phyloP scores from a whole-genome alignment of 164 flowering plant species.

The Umbilicus rupestris region DNA sequence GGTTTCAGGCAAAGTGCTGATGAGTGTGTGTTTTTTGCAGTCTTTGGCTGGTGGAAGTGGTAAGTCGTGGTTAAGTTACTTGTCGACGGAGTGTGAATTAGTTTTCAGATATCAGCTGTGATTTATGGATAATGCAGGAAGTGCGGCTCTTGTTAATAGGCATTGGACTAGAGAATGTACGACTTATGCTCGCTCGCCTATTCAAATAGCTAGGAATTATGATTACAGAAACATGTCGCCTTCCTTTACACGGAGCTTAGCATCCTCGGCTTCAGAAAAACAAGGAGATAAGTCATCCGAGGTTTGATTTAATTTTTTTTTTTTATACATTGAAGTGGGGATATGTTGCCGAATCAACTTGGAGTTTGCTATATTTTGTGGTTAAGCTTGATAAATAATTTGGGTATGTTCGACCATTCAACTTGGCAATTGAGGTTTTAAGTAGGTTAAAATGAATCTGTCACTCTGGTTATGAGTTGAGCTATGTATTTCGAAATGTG shows the following conservation, averaged over 20 bases:
- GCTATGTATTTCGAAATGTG: no score
- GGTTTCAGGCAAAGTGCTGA: not conserved
- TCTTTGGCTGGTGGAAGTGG: not conserved
- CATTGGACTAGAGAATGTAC: conserved; percentile 12
- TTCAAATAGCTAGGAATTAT: conserved; percentile 8
- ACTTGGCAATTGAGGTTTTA: not conserved
- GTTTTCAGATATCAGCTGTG: not conserved
- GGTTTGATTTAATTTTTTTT: conserved; percentile 30
- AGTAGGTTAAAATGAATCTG: not conserved
- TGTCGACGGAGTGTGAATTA: not conserved
- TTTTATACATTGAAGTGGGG: not conserved
- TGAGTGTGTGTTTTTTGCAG: not conserved
- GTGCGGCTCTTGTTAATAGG: conserved; percentile 12
- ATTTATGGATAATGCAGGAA: conserved; percentile 20
- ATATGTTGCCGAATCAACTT: not conserved
- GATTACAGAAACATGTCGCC: conserved; percentile 6
- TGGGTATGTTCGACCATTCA: not conserved
- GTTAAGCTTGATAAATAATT: not conserved
- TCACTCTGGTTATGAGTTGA: no score
- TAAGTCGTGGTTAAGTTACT: not conserved
- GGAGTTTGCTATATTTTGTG: not conserved
- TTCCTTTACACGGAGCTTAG: conserved; percentile 25
- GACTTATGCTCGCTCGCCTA: conserved; percentile 5
- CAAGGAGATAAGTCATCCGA: conserved; percentile 20
- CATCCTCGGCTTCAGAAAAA: conserved; percentile 30